Evolutionary conservation across 1,284 basidiomycete species (phyloP).

Genomic region (Tilletiaria anomala): DNA sequence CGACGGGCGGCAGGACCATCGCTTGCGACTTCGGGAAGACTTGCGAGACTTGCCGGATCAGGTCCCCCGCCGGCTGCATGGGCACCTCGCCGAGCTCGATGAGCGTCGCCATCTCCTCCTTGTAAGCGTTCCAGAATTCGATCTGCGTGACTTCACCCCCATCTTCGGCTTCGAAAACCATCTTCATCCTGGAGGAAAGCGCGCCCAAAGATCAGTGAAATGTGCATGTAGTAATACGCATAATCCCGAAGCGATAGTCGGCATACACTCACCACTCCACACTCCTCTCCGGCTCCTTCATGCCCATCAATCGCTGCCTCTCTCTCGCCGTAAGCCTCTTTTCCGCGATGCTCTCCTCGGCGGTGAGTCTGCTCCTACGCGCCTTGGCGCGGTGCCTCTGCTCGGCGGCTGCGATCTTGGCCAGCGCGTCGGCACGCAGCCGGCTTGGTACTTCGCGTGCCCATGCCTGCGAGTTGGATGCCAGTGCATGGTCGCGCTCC

Average conservation of each 20-base stretch:
- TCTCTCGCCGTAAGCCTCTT: conserved; percentile 16
- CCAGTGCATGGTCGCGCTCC: no score
- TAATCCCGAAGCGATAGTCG: neutral
- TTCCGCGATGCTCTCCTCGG: conserved; percentile 8
- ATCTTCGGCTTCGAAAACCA: conserved; percentile 56
- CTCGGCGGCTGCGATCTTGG: no score
- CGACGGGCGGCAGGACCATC: conserved; percentile 56
- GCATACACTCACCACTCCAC: conserved; percentile 14
- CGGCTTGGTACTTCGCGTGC: no score
- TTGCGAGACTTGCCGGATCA: conserved; percentile 67
- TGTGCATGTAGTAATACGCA: neutral
- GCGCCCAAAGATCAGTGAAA: neutral
- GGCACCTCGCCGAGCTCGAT: no score
- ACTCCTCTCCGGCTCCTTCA: conserved; percentile 24
- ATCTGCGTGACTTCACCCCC: conserved; percentile 71
- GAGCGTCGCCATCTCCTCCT: conserved; percentile 52
- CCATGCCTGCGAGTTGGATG: no score
- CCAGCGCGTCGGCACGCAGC: no score
- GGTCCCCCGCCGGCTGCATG: conserved; percentile 75
- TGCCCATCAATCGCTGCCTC: conserved; percentile 9
- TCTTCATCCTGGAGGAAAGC: conserved; percentile 55
- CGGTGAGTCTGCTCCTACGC: neutral
- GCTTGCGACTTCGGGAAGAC: conserved; percentile 66
- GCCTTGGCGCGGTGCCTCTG: neutral
- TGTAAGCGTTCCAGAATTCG: conserved; percentile 76